Conservation (phyloP, 169 alveolate species). For the Plasmodium gonderi region DNA sequence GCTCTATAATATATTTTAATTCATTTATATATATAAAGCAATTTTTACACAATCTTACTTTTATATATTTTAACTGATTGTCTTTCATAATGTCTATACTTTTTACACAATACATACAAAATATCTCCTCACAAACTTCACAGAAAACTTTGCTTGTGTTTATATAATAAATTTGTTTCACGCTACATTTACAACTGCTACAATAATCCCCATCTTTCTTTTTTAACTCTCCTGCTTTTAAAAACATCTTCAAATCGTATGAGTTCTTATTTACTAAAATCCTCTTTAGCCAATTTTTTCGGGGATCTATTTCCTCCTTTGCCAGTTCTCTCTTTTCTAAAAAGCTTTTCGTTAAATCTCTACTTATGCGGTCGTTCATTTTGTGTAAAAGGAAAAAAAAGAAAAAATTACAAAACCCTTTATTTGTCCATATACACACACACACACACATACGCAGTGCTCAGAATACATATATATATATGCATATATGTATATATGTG, state of each 20-base stretch:
- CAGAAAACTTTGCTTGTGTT: conserved; percentile 34
- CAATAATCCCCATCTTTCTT: conserved; percentile 51
- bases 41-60: conserved; percentile 43
- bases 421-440: neutral
- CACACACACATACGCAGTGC: no score
- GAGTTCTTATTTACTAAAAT: conserved; percentile 52
- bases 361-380: conserved; percentile 41
- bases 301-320: conserved; percentile 67
- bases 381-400: neutral
- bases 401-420: no score
- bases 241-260: conserved; percentile 40
- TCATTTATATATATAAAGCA: conserved; percentile 69
- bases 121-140: conserved; percentile 62
- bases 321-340: conserved; percentile 51
- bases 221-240: conserved; percentile 40
- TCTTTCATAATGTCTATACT: conserved; percentile 65
- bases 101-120: conserved; percentile 37
- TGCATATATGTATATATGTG: neutral
- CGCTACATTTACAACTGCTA: conserved; percentile 17
- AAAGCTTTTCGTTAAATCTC: conserved; percentile 26
- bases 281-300: conserved; percentile 66
- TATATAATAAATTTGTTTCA: conserved; percentile 16
- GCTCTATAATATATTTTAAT: conserved; percentile 60
- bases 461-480: neutral
- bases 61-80: conserved; percentile 51